Percentiles rank a stretch among this genome's conserved stretches.
phyloP scores from a whole-genome alignment of 1,284 basidiomycete species.

The Paramarasmius palmivorus region DNA sequence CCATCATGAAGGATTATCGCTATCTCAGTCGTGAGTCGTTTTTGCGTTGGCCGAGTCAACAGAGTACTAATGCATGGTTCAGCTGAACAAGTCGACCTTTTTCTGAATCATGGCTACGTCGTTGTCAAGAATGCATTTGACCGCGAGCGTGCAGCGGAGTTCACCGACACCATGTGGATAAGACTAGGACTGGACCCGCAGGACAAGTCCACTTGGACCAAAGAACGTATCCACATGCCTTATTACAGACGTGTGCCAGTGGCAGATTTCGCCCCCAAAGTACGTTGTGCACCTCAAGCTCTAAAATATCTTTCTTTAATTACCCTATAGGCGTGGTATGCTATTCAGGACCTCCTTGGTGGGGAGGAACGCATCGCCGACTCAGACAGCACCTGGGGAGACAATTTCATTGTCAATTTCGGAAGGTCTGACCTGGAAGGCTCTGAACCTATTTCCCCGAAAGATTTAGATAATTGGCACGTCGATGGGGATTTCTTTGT shows the following conservation, averaged over 20 bases:
- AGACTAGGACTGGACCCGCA: conserved; percentile 52
- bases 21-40: conserved; percentile 12
- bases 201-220: conserved; percentile 54
- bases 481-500: conserved; percentile 67
- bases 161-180: conserved; percentile 50
- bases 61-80: not conserved
- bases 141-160: conserved; percentile 47
- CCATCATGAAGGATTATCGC: conserved; percentile 11
- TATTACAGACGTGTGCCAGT: conserved; percentile 45
- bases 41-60: not conserved
- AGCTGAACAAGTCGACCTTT: conserved; percentile 52
- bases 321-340: conserved; percentile 48
- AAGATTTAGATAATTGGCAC: conserved; percentile 60
- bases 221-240: conserved; percentile 60
- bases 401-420: conserved; percentile 62
- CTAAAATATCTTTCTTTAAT: not conserved
- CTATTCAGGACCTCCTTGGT: conserved; percentile 58
- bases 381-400: conserved; percentile 48
- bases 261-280: conserved; percentile 53
- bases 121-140: conserved; percentile 56
- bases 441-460: conserved; percentile 32
- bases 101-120: conserved; percentile 56
- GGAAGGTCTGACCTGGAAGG: conserved; percentile 45
- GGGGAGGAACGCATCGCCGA: conserved; percentile 58
- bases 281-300: conserved; percentile 24